Evolutionary conservation across 768 basidiomycete species (phyloP).

Genomic region (Piloderma croceum): DNA sequence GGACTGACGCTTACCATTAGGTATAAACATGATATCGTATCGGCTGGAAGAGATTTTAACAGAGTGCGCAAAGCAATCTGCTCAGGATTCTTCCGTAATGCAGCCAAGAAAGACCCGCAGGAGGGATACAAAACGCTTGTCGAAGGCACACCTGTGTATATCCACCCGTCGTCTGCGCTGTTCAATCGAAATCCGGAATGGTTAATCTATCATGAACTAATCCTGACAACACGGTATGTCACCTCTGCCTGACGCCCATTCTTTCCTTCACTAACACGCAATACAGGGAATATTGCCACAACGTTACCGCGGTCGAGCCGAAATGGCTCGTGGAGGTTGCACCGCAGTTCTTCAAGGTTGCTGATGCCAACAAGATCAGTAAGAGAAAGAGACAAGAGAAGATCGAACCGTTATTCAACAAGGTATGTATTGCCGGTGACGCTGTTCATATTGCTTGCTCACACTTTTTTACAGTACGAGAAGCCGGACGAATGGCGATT

Average conservation of each 20-base stretch:
- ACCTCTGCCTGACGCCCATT: too few relatives aligned
- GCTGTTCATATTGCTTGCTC: constrained; percentile 1
- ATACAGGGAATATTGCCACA: constrained; percentile 88
- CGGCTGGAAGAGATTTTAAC: constrained; percentile 90
- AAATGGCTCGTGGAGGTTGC: constrained; percentile 99
- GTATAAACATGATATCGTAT: constrained; percentile 95
- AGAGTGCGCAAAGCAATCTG: constrained; percentile 92
- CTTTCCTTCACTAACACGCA: too few relatives aligned
- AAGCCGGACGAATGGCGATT: constrained; percentile 92
- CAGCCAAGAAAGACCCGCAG: constrained; percentile 97
- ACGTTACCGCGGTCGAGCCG: constrained; percentile 92
- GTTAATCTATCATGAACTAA: constrained; percentile 92
- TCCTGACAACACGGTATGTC: constrained; percentile 97
- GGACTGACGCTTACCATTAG: constrained; percentile 33
- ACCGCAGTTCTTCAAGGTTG: constrained; percentile 97
- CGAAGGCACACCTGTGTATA: constrained; percentile 97
- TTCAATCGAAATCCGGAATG: constrained; percentile 98
- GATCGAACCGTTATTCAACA: constrained; percentile 94
- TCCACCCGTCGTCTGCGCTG: constrained; percentile 93
- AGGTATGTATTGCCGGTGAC: constrained; percentile 33
- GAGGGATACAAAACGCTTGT: constrained; percentile 98
- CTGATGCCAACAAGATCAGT: constrained; percentile 95
- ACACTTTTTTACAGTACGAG: constrained; percentile 49
- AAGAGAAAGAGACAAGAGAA: constrained; percentile 95
- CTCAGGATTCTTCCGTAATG: constrained; percentile 96